Base-by-base conservation (phyloP, 1,284 basidiomycete genomes). In the Cerioporus squamosus region DNA sequence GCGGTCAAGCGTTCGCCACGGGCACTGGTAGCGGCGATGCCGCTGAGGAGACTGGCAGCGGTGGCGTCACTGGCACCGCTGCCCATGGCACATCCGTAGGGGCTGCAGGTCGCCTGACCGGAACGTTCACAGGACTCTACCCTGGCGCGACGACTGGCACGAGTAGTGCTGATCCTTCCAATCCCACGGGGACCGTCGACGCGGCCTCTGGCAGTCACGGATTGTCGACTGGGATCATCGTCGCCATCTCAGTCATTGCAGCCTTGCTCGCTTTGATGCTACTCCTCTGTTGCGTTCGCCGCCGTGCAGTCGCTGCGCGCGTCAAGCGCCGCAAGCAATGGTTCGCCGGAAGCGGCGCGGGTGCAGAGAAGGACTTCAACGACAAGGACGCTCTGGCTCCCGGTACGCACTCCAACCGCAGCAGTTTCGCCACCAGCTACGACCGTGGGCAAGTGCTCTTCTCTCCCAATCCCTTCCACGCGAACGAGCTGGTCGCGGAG, bases 351-450 rank as follows among this genome's bases (percentile, higher is more conserved):
- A 62, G 61, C 39, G 58, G 55, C 33, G 36, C 49, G 8, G 53
- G 36, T 10, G 38, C 63, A 50, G 65, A 61, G 60, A 63, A 52
- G 44, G 67, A 65, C 2, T 61, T 57, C 18, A 66, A 61, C 56
- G 66, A 69, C 60, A 59, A 50, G 33, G 59, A 66, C 38, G 61
- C 59, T 20, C 17, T 31, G 38, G 49, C 49, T 26, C 38, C 40
- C n/a, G 60, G 57, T 22, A 44, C 59, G 0, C 43, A 55, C 39
- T 76, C 75, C 36, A 60, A 71, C 2, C 74, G 79, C 38, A 81
- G 79, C 62, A 81, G 79, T 69, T 81, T 81, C 59, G 80, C 74
- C 20, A 81, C 80, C 38, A 74, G 70, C 36, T 77, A 75, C 60
- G 80, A 81, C 55, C 70, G 72, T 23, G 70, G 74, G 18, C 49